Percentiles rank a stretch among this genome's conserved stretches.
Conservation (phyloP, 345 rosid species). For the Lumnitzera littorea region DNA sequence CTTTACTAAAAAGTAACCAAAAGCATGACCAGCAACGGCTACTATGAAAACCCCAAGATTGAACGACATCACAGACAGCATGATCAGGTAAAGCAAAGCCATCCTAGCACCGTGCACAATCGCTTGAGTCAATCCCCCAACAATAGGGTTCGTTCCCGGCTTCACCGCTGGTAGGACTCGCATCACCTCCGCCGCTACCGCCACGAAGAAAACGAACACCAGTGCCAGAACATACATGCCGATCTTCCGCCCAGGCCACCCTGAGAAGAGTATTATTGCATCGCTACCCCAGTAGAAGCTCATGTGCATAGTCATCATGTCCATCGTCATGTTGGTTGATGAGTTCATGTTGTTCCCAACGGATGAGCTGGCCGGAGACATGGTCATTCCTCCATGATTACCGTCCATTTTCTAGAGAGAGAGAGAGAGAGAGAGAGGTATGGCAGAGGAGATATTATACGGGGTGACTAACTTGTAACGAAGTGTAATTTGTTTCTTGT, state of each 20-base stretch:
- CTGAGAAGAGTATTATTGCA: slow-evolving; percentile 26
- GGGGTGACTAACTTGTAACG: slow-evolving; percentile 6
- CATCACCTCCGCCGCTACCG: slow-evolving; percentile 20
- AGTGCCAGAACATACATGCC: slow-evolving; percentile 28
- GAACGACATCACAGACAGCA: slow-evolving; percentile 23
- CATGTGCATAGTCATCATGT: slow-evolving; percentile 28
- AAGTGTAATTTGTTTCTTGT: no score
- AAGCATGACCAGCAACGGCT: slow-evolving; percentile 11
- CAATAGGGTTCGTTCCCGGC: neutral
- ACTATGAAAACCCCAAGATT: slow-evolving; percentile 17
- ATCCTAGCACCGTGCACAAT: slow-evolving; percentile 4
- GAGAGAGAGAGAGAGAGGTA: slow-evolving; percentile 17
- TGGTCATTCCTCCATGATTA: slow-evolving; percentile 4
- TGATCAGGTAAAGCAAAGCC: slow-evolving; percentile 14
- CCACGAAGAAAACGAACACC: slow-evolving; percentile 21
- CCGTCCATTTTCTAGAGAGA: neutral
- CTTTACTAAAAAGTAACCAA: slow-evolving; percentile 13
- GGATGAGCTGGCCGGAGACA: neutral
- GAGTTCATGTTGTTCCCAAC: neutral
- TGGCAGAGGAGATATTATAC: slow-evolving; percentile 15
- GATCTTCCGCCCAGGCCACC: slow-evolving; percentile 23
- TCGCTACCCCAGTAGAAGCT: slow-evolving; percentile 39
- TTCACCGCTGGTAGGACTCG: slow-evolving; percentile 4
- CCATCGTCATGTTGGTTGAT: neutral
- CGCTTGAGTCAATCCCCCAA: slow-evolving; percentile 8